A percentile compares a stretch with the other conserved stretches of the same genome.
Evolutionary conservation across 192 early-diverging fungal genomes (phyloP).

Genomic region (Borealophlyctis nickersoniae): DNA sequence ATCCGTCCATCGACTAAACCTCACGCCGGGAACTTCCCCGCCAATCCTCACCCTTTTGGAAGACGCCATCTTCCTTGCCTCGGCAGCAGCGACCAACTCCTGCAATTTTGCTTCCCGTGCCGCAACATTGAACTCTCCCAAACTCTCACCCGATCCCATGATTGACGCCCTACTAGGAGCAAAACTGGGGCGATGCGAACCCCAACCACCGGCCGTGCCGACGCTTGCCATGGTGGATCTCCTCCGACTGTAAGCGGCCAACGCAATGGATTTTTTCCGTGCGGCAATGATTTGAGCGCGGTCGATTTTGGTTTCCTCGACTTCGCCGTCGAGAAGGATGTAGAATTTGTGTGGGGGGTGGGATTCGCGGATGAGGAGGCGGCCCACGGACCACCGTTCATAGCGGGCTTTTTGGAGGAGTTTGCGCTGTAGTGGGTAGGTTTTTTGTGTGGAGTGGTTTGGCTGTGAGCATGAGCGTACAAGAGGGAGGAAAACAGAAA

Average conservation of each 20-base stretch:
- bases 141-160: too few relatives aligned
- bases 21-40: too few relatives aligned
- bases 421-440: conserved; percentile 20
- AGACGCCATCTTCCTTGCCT: too few relatives aligned
- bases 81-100: too few relatives aligned
- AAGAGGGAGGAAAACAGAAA: too few relatives aligned
- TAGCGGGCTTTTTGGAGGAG: conserved; percentile 28
- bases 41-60: too few relatives aligned
- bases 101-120: too few relatives aligned
- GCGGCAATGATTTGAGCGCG: conserved; percentile 25
- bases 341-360: conserved; percentile 34
- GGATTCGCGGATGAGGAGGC: conserved; percentile 32
- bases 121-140: too few relatives aligned
- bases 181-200: too few relatives aligned
- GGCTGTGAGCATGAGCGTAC: neutral
- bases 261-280: conserved; percentile 14
- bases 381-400: conserved; percentile 30
- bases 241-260: conserved; percentile 3
- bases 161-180: too few relatives aligned
- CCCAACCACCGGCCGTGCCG: too few relatives aligned
- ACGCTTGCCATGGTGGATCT: neutral
- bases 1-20: too few relatives aligned
- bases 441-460: conserved; percentile 17
- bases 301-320: conserved; percentile 36
- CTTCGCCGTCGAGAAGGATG: conserved; percentile 40